Evolutionary conservation across 331 rosid genomes (phyloP), one percentile per base, ranked within the genome.

Genomic region (Malus hybrid): DNA sequence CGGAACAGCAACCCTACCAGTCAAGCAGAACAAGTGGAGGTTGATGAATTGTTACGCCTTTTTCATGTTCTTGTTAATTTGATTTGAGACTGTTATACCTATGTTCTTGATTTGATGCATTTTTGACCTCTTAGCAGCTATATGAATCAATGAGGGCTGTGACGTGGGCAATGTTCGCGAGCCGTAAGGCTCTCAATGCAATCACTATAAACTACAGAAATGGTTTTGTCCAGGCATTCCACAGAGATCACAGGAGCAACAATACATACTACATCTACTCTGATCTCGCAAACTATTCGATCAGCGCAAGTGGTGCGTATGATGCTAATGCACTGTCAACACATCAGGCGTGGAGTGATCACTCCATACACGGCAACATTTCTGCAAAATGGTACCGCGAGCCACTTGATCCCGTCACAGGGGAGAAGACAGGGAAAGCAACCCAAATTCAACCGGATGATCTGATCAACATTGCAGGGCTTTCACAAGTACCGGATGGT

Each of bases 11-110:
- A 90, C 24, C 92, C 99, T 34, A 80, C 87, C 7, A 79, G 76
- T 78, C 99, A 95, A 75, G 99, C 97, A 71, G 89, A 95, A 28
- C 91, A 92, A 89, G 97, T 95, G 82, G 97, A 95, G 97, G 99
- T 95, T 77, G 77, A 64, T 30, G 73, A 76, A 64, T 50, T 76
- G 4, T 69, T 48, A 34, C 57, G 18, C 19, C 20, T 46, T 66
- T 8, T 55, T 66, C 26, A 1, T 73, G 12, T 55, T 58, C 29
- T 55, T 19, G 3, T 42, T 4, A 72, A 63, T 64, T 53, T 80
- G 74, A 73, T 36, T 10, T 24, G 36, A 72, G 66, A 57, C 32
- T 58, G 5, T 39, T 22, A 14, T 4, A 14, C 33, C 63, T 34
- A 63, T 60, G 2, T 66, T 79, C 72, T 53, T 82, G 60, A 62